These are phyloP conservation scores for Neoboletus magnificus DNA, from an alignment of 768 basidiomycete genomes.

Conservation along the genomic window DNA sequence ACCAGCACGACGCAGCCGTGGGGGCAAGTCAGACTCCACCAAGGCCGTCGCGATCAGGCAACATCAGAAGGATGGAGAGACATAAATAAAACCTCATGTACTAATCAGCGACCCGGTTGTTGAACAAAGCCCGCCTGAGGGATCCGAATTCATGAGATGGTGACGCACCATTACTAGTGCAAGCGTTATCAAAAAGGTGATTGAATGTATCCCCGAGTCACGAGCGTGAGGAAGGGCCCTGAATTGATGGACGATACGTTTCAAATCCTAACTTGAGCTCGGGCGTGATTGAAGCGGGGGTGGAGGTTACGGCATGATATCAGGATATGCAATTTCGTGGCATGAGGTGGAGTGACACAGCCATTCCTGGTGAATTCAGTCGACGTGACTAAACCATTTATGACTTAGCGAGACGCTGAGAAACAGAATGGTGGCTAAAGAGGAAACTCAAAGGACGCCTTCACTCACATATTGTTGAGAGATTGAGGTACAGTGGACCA, in stretches of 20 bases:
- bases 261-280: neutral
- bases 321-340: neutral
- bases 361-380: neutral
- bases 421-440: neutral
- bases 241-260: too few relatives aligned
- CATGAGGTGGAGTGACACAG: neutral
- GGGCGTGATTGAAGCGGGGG: neutral
- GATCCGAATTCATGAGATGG: neutral
- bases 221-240: neutral
- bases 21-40: too few relatives aligned
- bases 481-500: neutral
- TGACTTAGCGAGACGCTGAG: neutral
- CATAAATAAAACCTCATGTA: neutral
- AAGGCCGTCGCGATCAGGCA: too few relatives aligned
- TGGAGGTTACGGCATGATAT: neutral
- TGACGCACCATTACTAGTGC: neutral
- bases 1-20: too few relatives aligned
- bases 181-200: neutral
- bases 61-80: too few relatives aligned
- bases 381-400: neutral
- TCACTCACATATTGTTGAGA: neutral
- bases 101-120: neutral
- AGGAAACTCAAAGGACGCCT: neutral
- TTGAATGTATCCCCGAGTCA: neutral
- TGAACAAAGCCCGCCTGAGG: neutral